A percentile compares a stretch with the other conserved stretches of the same genome.
Conservation (phyloP, 2,329 filamentous ascomycete species). For the Fusarium anguioides region DNA sequence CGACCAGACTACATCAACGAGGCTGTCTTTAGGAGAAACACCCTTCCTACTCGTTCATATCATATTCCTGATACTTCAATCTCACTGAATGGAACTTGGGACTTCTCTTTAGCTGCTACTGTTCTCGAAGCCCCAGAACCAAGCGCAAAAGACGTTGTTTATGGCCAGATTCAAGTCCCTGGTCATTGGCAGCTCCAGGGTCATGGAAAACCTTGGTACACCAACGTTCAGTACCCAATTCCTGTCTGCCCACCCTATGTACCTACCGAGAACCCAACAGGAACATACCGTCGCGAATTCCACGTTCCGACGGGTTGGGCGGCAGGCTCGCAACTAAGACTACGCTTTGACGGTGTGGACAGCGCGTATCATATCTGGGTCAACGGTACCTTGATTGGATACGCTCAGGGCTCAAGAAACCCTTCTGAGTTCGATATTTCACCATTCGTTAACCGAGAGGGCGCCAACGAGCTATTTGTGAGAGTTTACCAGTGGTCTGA, state of each 20-base stretch:
- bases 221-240: slow-evolving; percentile 74
- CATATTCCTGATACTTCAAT: slow-evolving; percentile 62
- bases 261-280: slow-evolving; percentile 72
- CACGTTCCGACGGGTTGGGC: slow-evolving; percentile 61
- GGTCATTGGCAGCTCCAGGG: slow-evolving; percentile 78
- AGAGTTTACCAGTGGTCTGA: slow-evolving; percentile 78
- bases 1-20: slow-evolving; percentile 63
- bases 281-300: slow-evolving; percentile 69
- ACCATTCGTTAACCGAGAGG: slow-evolving; percentile 52
- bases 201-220: slow-evolving; percentile 74
- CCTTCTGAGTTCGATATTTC: slow-evolving; percentile 77
- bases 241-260: slow-evolving; percentile 72
- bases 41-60: slow-evolving; percentile 64
- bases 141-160: slow-evolving; percentile 59
- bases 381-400: slow-evolving; percentile 72
- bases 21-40: slow-evolving; percentile 63
- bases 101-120: slow-evolving; percentile 62
- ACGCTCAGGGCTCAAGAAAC: slow-evolving; percentile 76
- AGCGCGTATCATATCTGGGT: slow-evolving; percentile 77
- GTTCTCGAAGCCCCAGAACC: slow-evolving; percentile 58
- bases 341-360: slow-evolving; percentile 79
- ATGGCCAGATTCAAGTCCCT: slow-evolving; percentile 66
- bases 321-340: slow-evolving; percentile 63
- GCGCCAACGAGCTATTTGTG: slow-evolving; percentile 67
- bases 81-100: slow-evolving; percentile 67